Evolutionary conservation across 805 yeast genomes (phyloP).

Genomic region (Wickerhamomyces pijperi): DNA sequence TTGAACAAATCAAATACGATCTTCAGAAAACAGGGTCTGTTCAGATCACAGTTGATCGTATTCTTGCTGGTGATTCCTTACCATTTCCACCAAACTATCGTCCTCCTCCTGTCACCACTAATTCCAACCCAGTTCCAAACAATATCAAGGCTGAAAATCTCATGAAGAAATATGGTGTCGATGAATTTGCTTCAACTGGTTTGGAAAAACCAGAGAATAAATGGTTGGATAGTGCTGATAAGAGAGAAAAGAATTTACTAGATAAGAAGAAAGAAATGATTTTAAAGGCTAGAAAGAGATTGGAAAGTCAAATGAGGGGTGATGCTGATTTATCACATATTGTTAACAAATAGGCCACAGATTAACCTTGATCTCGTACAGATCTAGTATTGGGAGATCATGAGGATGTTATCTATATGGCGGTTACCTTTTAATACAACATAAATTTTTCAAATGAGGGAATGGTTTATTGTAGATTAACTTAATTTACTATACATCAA

Average conservation of each 20-base stretch:
- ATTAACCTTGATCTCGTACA: too few species aligned
- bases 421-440: too few species aligned
- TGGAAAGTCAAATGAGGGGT: constrained; percentile 26
- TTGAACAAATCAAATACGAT: constrained; percentile 62
- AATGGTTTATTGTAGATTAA: too few species aligned
- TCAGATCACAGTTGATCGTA: constrained; percentile 66
- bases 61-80: constrained; percentile 47
- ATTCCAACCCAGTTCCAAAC: constrained; percentile 11
- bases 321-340: constrained; percentile 13
- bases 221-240: constrained; percentile 33
- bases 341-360: too few species aligned
- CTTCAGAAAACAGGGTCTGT: constrained; percentile 72
- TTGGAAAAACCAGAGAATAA: constrained; percentile 7
- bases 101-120: constrained; percentile 5
- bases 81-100: constrained; percentile 39
- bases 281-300: constrained; percentile 46
- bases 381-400: too few species aligned
- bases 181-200: constrained; percentile 8
- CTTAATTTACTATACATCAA: too few species aligned
- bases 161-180: constrained; percentile 33
- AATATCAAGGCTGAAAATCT: constrained; percentile 20
- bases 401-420: too few species aligned
- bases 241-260: constrained; percentile 31
- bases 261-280: constrained; percentile 48
- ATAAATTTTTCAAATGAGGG: too few species aligned